phyloP scores from a whole-genome alignment of 2,329 filamentous ascomycete species.

The Chrysoporthe puriensis region DNA sequence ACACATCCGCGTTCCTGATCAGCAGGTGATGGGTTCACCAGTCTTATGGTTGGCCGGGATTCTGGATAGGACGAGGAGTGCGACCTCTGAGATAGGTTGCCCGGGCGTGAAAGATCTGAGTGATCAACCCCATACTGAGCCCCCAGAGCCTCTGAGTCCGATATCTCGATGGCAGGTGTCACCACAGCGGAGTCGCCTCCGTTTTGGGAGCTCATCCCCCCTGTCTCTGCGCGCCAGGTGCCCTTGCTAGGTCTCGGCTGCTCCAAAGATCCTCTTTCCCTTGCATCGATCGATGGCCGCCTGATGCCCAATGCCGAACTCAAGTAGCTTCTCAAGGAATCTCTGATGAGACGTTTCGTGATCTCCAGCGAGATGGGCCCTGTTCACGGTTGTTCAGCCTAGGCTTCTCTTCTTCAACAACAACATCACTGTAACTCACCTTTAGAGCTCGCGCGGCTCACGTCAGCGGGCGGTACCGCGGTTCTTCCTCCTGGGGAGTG shows the following conservation, averaged over 20 bases:
- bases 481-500: constrained; percentile 7
- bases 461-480: constrained; percentile 23
- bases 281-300: constrained; percentile 19
- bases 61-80: constrained; percentile 53
- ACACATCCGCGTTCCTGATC: constrained; percentile 29
- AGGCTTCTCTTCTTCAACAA: background rate
- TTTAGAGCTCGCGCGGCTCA: constrained; percentile 29
- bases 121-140: constrained; percentile 36
- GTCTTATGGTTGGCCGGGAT: constrained; percentile 32
- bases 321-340: constrained; percentile 46
- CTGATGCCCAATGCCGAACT: constrained; percentile 32
- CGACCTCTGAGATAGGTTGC: constrained; percentile 37
- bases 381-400: constrained; percentile 14
- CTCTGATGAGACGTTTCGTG: constrained; percentile 55
- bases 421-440: constrained; percentile 15
- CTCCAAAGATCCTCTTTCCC: constrained; percentile 19
- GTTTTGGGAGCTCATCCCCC: background rate
- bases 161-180: constrained; percentile 19
- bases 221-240: constrained; percentile 3
- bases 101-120: constrained; percentile 16
- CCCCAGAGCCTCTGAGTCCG: constrained; percentile 8
- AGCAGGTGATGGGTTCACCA: constrained; percentile 25
- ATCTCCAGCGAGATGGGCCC: constrained; percentile 59
- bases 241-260: constrained; percentile 4
- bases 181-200: background rate